Conservation (phyloP, 805 yeast genomes). For the Geotrichum ghanense region DNA sequence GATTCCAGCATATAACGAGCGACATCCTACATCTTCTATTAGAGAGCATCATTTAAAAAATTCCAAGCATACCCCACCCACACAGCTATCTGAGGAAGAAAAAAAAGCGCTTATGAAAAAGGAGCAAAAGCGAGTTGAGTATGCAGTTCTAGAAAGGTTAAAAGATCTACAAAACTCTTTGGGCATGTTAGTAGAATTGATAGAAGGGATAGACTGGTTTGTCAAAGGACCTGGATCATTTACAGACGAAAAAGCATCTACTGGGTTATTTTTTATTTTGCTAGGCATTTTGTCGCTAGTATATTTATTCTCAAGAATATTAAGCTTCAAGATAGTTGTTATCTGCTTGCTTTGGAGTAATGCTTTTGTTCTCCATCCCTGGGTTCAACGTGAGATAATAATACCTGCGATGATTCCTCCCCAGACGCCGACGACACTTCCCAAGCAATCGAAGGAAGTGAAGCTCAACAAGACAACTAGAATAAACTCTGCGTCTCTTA, state of each 20-base stretch:
- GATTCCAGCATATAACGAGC: constrained; percentile 55
- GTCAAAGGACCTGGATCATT: constrained; percentile 58
- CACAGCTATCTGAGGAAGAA: constrained; percentile 1
- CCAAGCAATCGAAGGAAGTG: neutral
- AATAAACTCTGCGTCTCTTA: neutral
- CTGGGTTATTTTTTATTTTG: constrained; percentile 33
- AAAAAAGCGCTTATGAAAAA: constrained; percentile 3
- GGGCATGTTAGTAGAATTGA: constrained; percentile 38
- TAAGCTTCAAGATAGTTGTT: neutral
- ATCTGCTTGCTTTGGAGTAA: neutral
- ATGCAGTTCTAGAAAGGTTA: constrained; percentile 13
- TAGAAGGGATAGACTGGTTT: constrained; percentile 44
- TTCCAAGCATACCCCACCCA: constrained; percentile 14
- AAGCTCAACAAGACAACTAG: neutral
- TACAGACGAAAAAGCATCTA: constrained; percentile 54
- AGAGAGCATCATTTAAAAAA: constrained; percentile 18
- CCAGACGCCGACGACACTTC: no score
- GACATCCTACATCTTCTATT: constrained; percentile 59
- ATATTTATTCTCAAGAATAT: constrained; percentile 24
- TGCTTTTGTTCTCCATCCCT: neutral
- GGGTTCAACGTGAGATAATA: neutral
- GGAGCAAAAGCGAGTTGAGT: constrained; percentile 9
- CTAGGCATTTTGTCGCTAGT: constrained; percentile 25
- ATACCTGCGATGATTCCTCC: neutral
- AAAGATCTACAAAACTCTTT: constrained; percentile 47